These are phyloP conservation scores for Ceratobasidium sp. DNA, from an alignment of 1,284 basidiomycete genomes.

Conservation along the genomic window DNA sequence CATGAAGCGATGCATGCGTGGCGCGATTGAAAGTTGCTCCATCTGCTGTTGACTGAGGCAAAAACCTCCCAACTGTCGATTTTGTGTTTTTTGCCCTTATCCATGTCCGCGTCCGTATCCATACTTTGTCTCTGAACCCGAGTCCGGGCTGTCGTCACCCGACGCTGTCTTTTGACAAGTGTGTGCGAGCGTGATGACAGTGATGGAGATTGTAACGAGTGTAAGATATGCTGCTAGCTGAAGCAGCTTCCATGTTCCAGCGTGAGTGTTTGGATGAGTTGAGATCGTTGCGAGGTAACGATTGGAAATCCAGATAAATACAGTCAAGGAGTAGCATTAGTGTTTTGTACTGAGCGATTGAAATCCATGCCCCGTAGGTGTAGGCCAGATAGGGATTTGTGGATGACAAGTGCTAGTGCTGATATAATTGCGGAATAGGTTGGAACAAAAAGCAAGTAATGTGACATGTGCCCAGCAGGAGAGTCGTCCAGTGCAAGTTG, in stretches of 20 bases:
- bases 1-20: too few relatives aligned
- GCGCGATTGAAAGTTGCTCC: not conserved
- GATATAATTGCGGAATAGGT: not conserved
- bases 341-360: not conserved
- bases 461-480: not conserved
- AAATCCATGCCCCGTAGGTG: not conserved
- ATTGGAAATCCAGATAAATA: not conserved
- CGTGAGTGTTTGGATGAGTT: not conserved
- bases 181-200: not conserved
- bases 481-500: not conserved
- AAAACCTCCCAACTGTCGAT: not conserved
- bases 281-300: not conserved
- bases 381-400: not conserved
- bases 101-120: not conserved
- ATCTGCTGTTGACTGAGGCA: slow-evolving; percentile 12
- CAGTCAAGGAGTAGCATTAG: not conserved
- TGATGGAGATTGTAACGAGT: not conserved
- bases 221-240: not conserved
- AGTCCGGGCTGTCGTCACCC: not conserved
- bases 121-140: not conserved
- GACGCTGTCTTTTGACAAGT: not conserved
- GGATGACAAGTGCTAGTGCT: not conserved
- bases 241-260: slow-evolving; percentile 9
- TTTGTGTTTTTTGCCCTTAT: not conserved
- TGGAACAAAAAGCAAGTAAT: not conserved